Conservation (phyloP, 768 basidiomycete species). For the Pulveroboletus ravenelii region DNA sequence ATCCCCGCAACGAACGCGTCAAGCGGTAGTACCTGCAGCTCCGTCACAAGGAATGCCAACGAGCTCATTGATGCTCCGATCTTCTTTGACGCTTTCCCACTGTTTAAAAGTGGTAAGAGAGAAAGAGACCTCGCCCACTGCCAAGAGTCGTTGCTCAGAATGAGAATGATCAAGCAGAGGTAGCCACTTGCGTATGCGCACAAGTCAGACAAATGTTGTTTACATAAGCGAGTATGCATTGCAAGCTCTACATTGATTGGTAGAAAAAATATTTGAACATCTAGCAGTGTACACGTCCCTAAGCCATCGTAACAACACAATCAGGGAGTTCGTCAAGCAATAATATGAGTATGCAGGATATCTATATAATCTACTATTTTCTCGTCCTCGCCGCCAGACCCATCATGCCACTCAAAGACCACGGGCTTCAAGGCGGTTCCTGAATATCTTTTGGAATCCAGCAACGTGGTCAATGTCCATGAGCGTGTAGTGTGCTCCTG, state of each 20-base stretch:
- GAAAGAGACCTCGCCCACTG: neutral
- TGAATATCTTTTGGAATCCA: constrained; percentile 24
- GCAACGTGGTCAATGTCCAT: constrained; percentile 26
- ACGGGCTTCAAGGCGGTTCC: constrained; percentile 18
- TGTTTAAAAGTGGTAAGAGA: neutral
- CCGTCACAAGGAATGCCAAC: constrained; percentile 64
- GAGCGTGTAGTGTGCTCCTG: constrained; percentile 21
- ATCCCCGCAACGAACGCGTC: neutral
- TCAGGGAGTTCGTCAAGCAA: neutral
- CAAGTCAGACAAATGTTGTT: constrained; percentile 2
- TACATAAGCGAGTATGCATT: neutral
- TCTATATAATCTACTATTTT: neutral
- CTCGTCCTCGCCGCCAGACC: too few species aligned
- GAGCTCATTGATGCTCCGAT: constrained; percentile 48
- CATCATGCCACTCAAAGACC: constrained; percentile 9
- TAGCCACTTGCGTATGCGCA: neutral
- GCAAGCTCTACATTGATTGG: neutral
- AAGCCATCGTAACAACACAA: neutral
- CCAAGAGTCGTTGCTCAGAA: neutral
- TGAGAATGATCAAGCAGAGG: neutral
- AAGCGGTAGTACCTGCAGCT: constrained; percentile 52
- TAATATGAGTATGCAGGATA: neutral
- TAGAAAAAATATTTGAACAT: neutral
- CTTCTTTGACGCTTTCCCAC: neutral
- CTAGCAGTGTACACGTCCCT: neutral